Evolutionary conservation across 495 filamentous ascomycete species (phyloP), one percentile per base, ranked within the genome.

Genomic region (Penicillium bialowiezense): DNA sequence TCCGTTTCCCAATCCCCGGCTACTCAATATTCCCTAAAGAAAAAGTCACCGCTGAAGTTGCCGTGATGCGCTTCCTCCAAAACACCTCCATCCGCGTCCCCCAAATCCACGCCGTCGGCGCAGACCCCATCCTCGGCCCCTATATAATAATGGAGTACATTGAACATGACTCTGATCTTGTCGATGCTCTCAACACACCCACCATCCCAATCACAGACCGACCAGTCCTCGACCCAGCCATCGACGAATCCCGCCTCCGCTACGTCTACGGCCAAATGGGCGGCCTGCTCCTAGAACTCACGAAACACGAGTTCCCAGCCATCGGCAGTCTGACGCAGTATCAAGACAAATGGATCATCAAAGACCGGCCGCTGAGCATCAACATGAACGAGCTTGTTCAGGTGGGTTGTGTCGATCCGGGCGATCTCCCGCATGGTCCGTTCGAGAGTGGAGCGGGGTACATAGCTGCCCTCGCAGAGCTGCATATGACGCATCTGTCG

Each of bases 141-240:
- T 79, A 71, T 50, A 71, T 76, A 36, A 70, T 79, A 42, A 72
- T 75, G 61, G 64, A 72, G 9, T 70, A 69, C 33, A 55, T 74
- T 36, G 48, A 67, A 2, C 53, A 72, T 41, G 36, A 58, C 1
- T 36, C 47, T 6, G 59, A 44, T 15, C 52, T 75, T 18, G 62
- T 62, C 15, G 50, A 64, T 9, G 59, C 62, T 1, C 61, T 75
- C 5, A 51, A 42, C 1, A 64, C 53, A 2, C 63, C 65, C 7
- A 48, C 45, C 8, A 13, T 40, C 2, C 42, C 54, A 1, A 28
- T 36, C 5, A 36, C 51, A 21, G 44, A 62, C 2, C 13, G 49
- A 12, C 58, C 54, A 13, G 48, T 65, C 20, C 41, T 75, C 0
- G 42, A 44, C n/a, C 42, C 42, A 6, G 31, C 23, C 13, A 44